Evolutionary conservation across 192 early-diverging fungal genomes (phyloP).

Genomic region (Rhizophagus prolifer): DNA sequence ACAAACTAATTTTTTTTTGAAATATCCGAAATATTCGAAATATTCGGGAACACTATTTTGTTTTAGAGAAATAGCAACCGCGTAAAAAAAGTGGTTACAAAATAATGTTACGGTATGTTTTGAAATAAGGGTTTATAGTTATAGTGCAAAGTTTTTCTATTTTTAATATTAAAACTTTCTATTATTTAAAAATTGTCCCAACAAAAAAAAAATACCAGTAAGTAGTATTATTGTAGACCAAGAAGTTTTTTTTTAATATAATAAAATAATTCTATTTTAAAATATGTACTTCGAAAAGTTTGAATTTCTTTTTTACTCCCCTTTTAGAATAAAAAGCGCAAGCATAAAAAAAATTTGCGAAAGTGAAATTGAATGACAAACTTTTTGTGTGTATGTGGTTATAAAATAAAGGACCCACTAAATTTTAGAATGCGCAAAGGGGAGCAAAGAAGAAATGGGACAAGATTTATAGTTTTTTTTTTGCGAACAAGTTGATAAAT

Average conservation of each 20-base stretch:
- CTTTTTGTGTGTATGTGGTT: neutral
- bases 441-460: neutral
- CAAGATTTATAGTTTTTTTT: neutral
- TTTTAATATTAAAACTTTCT: too few relatives aligned
- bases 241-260: neutral
- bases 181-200: neutral
- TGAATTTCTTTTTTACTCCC: neutral
- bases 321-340: neutral
- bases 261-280: neutral
- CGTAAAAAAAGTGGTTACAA: neutral
- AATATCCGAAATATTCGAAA: neutral
- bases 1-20: neutral
- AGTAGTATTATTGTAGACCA: neutral
- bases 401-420: too few relatives aligned
- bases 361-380: too few relatives aligned
- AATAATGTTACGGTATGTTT: neutral
- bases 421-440: neutral
- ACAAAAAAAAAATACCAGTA: neutral
- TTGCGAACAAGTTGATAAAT: neutral
- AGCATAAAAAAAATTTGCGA: neutral
- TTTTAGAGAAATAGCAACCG: neutral
- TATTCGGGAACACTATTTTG: neutral
- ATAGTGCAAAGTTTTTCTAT: too few relatives aligned
- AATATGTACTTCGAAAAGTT: neutral
- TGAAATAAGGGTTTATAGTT: too few relatives aligned